Conservation (phyloP, 495 filamentous ascomycete genomes). For the Penicillium crystallinum region DNA sequence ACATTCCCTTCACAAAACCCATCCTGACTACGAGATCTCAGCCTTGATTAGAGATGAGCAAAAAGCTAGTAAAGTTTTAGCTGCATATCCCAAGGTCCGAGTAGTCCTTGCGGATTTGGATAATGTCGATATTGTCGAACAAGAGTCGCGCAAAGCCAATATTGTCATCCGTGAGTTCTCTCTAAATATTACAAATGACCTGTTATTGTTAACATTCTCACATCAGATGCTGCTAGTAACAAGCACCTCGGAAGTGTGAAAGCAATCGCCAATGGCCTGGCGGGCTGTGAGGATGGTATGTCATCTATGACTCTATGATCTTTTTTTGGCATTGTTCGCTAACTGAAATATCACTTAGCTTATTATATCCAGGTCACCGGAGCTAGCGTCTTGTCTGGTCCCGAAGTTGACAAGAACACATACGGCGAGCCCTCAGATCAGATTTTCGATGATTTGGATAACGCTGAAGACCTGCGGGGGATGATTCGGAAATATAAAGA, state of each 20-base stretch:
- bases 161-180: slow-evolving; percentile 32
- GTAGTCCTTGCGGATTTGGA: slow-evolving; percentile 43
- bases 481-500: not conserved
- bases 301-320: not conserved
- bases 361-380: slow-evolving; percentile 6
- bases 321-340: not conserved
- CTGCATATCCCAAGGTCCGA: slow-evolving; percentile 42
- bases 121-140: slow-evolving; percentile 29
- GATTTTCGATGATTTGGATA: slow-evolving; percentile 1
- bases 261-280: slow-evolving; percentile 3
- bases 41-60: slow-evolving; percentile 40
- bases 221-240: slow-evolving; percentile 1
- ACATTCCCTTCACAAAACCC: slow-evolving; percentile 43
- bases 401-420: not conserved
- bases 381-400: not conserved
- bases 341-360: not conserved
- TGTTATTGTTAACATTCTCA: not conserved
- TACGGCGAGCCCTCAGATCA: slow-evolving; percentile 6
- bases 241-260: slow-evolving; percentile 5
- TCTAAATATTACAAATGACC: too few species aligned
- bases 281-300: slow-evolving; percentile 1
- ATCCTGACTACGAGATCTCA: slow-evolving; percentile 57
- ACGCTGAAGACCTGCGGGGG: not conserved
- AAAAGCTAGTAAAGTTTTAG: slow-evolving; percentile 47
- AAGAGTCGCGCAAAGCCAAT: slow-evolving; percentile 39